Base-by-base conservation (phyloP, 129 eudicot genomes). In the Helichrysum umbraculigerum region DNA sequence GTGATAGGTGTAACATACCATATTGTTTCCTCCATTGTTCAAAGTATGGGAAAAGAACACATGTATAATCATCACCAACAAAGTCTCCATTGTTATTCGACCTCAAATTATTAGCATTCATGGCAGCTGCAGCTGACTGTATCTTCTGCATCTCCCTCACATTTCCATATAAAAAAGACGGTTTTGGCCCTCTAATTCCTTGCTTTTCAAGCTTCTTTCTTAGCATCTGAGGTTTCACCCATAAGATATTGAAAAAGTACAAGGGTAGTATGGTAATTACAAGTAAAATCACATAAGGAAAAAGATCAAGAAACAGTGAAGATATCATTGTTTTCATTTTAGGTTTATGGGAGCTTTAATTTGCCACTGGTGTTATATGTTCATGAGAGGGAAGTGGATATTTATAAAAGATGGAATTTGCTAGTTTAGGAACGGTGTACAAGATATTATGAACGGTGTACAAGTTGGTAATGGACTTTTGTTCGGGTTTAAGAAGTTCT, bases 21-120 rank as follows among this genome's bases (percentile, higher is more conserved):
- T 92, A 92, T 74, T 84, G 79, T 81, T 89, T 89, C 66, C 96
- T 82, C 98, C 98, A 92, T 78, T 87, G 91, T 73, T 87, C 96
- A 77, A 92, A 89, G 88, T 92, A 92, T 28, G 98, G 98, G 60
- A 92, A 92, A 60, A 92, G 90, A 6, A 86, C 73, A 60, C 84
- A 86, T 44, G 93, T 86, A 33, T 92, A 92, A 68, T 92, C 93
- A 86, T 89, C 96, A 17, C 90, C 98, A 6, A 92, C 83, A 73
- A 84, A 81, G 28, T 83, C 96, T 9, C 69, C 88, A 66, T 70
- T 16, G 20, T 66, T 16, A 33, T 73, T 76, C 7, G 77, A 63
- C 33, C 51, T 60, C 54, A 80, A 41, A 71, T 3, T 7, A 71
- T 3, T 7, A 12, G 32, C 51, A 56, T 65, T 74, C 77, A 39